Evolutionary conservation across 2,329 filamentous ascomycete species (phyloP), one percentile per base, ranked within the genome.

Genomic region (Neonectria sp.): DNA sequence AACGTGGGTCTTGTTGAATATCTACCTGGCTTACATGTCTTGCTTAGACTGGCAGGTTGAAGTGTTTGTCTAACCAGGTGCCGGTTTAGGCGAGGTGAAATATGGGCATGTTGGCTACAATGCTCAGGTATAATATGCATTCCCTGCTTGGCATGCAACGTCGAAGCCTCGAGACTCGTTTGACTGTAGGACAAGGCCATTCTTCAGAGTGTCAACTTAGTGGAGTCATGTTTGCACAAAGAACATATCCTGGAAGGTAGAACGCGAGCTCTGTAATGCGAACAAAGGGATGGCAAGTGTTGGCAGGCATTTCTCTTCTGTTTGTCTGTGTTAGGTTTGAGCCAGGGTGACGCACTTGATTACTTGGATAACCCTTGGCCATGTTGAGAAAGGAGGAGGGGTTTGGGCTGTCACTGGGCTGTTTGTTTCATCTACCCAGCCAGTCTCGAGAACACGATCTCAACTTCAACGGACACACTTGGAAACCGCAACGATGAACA

Each of bases 1-100:
- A 24, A 45, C 55, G 31, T 63, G 13, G 21, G 60, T 33, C 35
- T 27, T 37, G 13, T 35, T 52, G 31, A 49, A 43, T 8, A 24
- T 49, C 1, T 8, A 24, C 40, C 1, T 59, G 33, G 7, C 33
- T 6, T 13, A 17, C 24, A 12, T 60, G 51, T 7, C 25, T 40
- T 13, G 37, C 15, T 40, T n/a, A 15, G 37, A 17, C 37, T n/a
- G 15, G 17, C 4, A n/a, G 15, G 6, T 40, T 17, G 37, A 40
- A 40, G 15, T 17, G 35, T 4, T 17, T 5, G 12, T 4, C 13
- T 5, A 37, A 9, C 33, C 4, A 37, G 15, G 15, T 17, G 35
- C 9, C 15, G 35, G 31, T 33, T 33, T 12, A 33, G 31, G 7
- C 15, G 13, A 37, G 35, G 31, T 12, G 31, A 33, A 3, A 11